Conservation (phyloP, 768 basidiomycete species). For the Gloeostereum incarnatum region DNA sequence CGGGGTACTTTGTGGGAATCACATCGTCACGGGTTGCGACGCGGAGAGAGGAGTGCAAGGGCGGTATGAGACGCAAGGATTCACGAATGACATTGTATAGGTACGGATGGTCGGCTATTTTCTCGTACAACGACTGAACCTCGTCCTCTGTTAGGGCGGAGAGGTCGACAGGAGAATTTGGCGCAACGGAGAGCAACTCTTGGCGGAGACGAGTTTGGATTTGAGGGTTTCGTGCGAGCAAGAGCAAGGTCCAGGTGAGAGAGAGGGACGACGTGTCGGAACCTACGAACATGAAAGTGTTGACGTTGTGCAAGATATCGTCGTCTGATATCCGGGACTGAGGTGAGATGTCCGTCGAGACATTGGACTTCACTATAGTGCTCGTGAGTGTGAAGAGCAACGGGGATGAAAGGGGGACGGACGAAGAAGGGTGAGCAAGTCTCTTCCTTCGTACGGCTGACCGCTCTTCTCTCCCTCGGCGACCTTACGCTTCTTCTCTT, state of each 20-base stretch:
- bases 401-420: constrained; percentile 19
- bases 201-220: constrained; percentile 63
- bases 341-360: constrained; percentile 55
- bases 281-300: constrained; percentile 86
- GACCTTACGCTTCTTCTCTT: constrained; percentile 72
- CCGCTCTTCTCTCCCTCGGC: constrained; percentile 47
- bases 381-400: not conserved
- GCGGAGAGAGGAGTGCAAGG: constrained; percentile 74
- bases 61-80: constrained; percentile 68
- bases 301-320: constrained; percentile 79
- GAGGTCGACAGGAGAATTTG: constrained; percentile 24
- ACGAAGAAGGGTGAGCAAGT: constrained; percentile 74
- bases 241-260: constrained; percentile 76
- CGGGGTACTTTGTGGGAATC: constrained; percentile 60
- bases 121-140: constrained; percentile 46
- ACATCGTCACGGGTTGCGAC: constrained; percentile 73
- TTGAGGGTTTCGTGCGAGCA: constrained; percentile 58
- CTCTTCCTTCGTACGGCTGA: constrained; percentile 48
- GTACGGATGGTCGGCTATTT: constrained; percentile 53
- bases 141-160: constrained; percentile 53
- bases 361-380: constrained; percentile 70
- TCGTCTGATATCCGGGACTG: constrained; percentile 79
- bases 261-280: constrained; percentile 81
- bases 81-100: constrained; percentile 74
- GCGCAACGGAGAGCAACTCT: constrained; percentile 47